Evolutionary conservation across 148 eudicot species (phyloP).

Genomic region (Silene conica): DNA sequence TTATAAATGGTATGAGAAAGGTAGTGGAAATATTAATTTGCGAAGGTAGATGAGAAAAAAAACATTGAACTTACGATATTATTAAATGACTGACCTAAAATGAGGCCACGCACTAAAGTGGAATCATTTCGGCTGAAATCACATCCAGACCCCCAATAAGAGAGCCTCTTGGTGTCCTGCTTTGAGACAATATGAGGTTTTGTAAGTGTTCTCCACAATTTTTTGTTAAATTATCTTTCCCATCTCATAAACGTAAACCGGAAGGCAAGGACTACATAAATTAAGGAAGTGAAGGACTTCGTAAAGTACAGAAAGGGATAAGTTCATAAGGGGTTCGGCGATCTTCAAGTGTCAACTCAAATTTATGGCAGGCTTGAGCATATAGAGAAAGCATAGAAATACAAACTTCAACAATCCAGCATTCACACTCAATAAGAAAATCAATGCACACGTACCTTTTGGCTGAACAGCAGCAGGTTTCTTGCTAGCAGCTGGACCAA

Average conservation of each 20-base stretch:
- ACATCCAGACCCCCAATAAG: slow-evolving; percentile 96
- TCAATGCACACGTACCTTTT: slow-evolving; percentile 48
- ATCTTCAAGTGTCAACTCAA: slow-evolving; percentile 39
- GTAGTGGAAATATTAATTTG: slow-evolving; percentile 38
- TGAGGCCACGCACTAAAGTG: slow-evolving; percentile 92
- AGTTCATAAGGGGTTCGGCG: slow-evolving; percentile 17
- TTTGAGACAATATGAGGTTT: slow-evolving; percentile 77
- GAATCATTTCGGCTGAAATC: slow-evolving; percentile 96
- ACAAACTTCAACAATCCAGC: slow-evolving; percentile 22
- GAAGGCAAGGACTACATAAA: slow-evolving; percentile 55
- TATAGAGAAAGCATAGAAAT: slow-evolving; percentile 27
- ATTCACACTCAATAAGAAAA: slow-evolving; percentile 20
- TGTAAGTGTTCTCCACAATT: slow-evolving; percentile 60
- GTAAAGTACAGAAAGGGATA: slow-evolving; percentile 17
- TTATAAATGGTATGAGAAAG: slow-evolving; percentile 23
- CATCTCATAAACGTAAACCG: slow-evolving; percentile 56
- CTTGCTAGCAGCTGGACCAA: slow-evolving; percentile 92
- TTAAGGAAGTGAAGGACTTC: slow-evolving; percentile 51
- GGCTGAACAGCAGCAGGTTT: slow-evolving; percentile 54
- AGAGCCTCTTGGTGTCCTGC: slow-evolving; percentile 99
- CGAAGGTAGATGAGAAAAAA: slow-evolving; percentile 39
- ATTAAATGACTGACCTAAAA: slow-evolving; percentile 86
- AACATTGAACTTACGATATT: slow-evolving; percentile 40
- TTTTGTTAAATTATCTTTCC: slow-evolving; percentile 44
- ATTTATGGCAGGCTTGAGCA: slow-evolving; percentile 27